phyloP scores from a whole-genome alignment of 768 basidiomycete species.

The Suillus plorans region DNA sequence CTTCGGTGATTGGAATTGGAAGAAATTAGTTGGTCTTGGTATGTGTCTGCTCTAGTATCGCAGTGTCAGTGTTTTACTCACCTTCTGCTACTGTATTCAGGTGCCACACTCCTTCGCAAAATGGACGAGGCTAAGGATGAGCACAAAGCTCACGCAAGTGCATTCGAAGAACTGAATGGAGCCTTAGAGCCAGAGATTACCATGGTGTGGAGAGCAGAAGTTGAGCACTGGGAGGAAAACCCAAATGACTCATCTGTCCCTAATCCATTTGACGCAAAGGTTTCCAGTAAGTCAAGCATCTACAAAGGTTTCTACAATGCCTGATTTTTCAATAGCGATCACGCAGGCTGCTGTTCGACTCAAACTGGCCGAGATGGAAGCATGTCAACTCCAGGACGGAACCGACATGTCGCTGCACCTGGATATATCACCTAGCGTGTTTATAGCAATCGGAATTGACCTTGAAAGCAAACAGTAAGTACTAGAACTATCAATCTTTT shows the following conservation, averaged over 20 bases:
- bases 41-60: neutral
- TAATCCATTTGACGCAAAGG: neutral
- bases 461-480: neutral
- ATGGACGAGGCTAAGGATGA: neutral
- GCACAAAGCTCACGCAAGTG: neutral
- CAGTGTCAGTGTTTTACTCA: too few species aligned
- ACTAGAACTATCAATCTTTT: neutral
- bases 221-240: too few species aligned
- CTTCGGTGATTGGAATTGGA: constrained; percentile 15
- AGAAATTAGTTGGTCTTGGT: constrained; percentile 11
- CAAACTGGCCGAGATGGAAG: neutral
- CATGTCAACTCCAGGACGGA: neutral
- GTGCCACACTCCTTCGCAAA: neutral
- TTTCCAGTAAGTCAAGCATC: too few species aligned
- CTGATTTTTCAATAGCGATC: neutral
- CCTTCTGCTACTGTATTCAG: neutral
- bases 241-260: neutral
- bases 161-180: too few species aligned
- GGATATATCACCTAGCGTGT: neutral
- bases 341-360: neutral
- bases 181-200: too few species aligned
- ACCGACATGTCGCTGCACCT: neutral
- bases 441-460: neutral
- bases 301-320: neutral
- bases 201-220: too few species aligned